Evolutionary conservation across 1,284 basidiomycete genomes (phyloP).

Genomic region (Wallemia mellicola): DNA sequence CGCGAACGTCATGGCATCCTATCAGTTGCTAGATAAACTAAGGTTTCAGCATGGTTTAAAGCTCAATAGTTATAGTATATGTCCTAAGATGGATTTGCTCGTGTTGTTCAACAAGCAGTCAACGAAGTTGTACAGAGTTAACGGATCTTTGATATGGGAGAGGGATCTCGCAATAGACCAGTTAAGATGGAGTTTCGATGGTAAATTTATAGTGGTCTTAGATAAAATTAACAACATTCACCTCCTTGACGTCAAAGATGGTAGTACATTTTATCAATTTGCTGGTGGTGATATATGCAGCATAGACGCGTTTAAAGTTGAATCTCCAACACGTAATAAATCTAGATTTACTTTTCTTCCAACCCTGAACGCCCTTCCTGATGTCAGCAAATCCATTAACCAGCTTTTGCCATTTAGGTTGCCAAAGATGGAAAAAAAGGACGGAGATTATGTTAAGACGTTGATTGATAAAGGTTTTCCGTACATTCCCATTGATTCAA

Average conservation of each 20-base stretch:
- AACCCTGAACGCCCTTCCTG: not conserved
- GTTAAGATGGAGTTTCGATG: not conserved
- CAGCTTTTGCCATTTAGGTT: not conserved
- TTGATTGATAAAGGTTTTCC: not conserved
- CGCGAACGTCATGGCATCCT: not conserved
- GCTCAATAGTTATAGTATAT: not conserved
- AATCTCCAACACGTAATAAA: not conserved
- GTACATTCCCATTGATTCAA: not conserved
- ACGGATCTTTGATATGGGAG: not conserved
- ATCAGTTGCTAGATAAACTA: not conserved
- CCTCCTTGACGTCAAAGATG: not conserved
- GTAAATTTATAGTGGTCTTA: not conserved
- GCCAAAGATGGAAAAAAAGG: not conserved
- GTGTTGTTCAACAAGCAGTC: not conserved
- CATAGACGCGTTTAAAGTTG: not conserved
- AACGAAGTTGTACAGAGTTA: not conserved
- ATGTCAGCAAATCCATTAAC: not conserved
- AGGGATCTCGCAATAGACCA: not conserved
- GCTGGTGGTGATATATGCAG: not conserved
- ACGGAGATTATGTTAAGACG: not conserved
- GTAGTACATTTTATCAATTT: not conserved
- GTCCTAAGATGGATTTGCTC: not conserved
- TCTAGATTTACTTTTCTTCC: not conserved
- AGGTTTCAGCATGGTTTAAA: not conserved
- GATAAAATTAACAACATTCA: not conserved